A percentile compares a stretch with the other conserved stretches of the same genome.
Conservation (phyloP, 2,329 filamentous ascomycete species). For the Claviceps purpurea region DNA sequence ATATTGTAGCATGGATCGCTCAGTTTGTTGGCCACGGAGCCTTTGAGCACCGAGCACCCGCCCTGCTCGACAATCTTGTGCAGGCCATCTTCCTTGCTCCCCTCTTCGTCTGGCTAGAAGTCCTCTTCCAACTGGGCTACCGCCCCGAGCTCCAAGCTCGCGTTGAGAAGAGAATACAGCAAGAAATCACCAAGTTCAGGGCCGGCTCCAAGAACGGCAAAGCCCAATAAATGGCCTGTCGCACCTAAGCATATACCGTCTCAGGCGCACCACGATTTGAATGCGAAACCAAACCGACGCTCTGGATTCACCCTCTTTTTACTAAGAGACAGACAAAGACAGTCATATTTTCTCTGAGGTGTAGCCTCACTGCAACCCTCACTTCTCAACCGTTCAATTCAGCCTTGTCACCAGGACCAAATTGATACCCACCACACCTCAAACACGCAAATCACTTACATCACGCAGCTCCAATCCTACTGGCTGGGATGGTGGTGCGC, state of each 20-base stretch:
- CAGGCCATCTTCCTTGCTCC: constrained; percentile 89
- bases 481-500: not conserved
- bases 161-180: constrained; percentile 60
- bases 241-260: not conserved
- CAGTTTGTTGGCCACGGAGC: constrained; percentile 88
- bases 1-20: constrained; percentile 66
- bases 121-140: constrained; percentile 84
- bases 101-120: constrained; percentile 93
- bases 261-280: not conserved
- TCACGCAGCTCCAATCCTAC: not conserved
- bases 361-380: not conserved
- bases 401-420: not conserved
- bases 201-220: constrained; percentile 42
- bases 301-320: not conserved
- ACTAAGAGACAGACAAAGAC: not conserved
- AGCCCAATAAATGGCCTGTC: constrained; percentile 25
- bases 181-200: constrained; percentile 65
- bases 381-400: not conserved
- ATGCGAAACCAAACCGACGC: not conserved
- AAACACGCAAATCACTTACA: not conserved
- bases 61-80: constrained; percentile 77
- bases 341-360: not conserved
- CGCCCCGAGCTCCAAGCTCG: constrained; percentile 73
- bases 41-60: constrained; percentile 80
- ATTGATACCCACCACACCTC: not conserved